Base-by-base conservation (phyloP, 768 basidiomycete species). In the Epithele typhae region DNA sequence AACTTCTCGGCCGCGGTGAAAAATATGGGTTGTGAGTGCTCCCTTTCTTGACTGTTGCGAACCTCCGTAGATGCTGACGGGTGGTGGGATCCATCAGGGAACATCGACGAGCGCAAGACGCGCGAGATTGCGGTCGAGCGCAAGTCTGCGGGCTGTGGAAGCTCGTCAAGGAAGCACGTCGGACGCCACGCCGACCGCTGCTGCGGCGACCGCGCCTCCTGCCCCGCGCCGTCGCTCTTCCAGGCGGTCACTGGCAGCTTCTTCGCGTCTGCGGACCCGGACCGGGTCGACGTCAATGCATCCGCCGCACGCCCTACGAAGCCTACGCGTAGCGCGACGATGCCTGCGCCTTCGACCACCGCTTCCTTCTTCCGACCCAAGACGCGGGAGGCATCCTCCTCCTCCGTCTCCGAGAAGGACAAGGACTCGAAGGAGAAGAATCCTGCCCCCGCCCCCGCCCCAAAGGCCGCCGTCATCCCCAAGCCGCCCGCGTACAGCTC, bases 11-110 rank as follows among this genome's bases (percentile, higher is more conserved):
- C 84, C 41, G 87, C 87, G 2, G 79, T 90, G 76, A 66, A 72
- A 51, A 89, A 79, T 63, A 85, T 90, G 84, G 83, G 84, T 25
- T 89, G 87, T 89, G 57, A 64, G 87, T 74, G 24, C 32, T 49
- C 7, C 15, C 19, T 43, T 21, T 22, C 3, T n/a, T 21, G 3
- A 14, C n/a, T n/a, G 11, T 21, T 7, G 34, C 12, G 21, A n/a
- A n/a, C n/a, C n/a, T n/a, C 35, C 5, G 11, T 19, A 9, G 19
- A 25, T 36, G 14, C 15, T 24, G 30, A 18, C 8, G 41, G 41
- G 43, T 51, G 25, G 25, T 10, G 41, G 25, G 33, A 32, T 23
- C 14, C 12, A 36, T 32, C 25, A 57, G 56, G 56, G 52, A 49
- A 45, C 45, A 53, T 54, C 30, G 56, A 57, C 30, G 40, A 49